Conservation (phyloP, 345 rosid species). For the Draba incana region DNA sequence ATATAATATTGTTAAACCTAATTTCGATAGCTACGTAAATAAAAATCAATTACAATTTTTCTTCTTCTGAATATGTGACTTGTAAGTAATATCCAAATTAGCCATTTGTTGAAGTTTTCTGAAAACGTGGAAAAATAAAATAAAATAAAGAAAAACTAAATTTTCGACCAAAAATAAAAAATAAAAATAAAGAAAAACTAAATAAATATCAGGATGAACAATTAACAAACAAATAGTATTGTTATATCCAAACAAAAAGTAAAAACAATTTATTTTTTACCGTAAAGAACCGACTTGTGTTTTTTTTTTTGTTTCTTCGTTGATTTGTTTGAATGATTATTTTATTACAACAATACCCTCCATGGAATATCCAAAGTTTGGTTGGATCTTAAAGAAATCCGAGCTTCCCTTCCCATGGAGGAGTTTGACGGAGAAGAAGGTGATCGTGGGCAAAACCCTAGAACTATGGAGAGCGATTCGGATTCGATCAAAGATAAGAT, state of each 20-base stretch:
- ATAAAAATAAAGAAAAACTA: not conserved
- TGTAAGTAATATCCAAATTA: not conserved
- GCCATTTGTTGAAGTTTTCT: not conserved
- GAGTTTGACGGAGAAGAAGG: constrained; percentile 37
- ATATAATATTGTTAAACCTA: too few relatives aligned
- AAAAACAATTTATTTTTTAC: too few relatives aligned
- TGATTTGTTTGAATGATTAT: not conserved
- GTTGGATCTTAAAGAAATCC: constrained; percentile 17
- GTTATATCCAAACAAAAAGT: too few relatives aligned
- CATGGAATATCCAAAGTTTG: constrained; percentile 31
- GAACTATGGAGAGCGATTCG: constrained; percentile 43
- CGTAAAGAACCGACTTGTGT: constrained; percentile 4
- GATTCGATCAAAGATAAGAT: constrained; percentile 42
- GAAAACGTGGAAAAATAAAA: not conserved
- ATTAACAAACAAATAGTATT: too few relatives aligned
- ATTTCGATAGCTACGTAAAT: too few relatives aligned
- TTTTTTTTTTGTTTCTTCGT: not conserved
- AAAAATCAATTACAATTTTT: too few relatives aligned
- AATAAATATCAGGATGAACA: not conserved
- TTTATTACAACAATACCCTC: constrained; percentile 18
- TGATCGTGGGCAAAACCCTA: constrained; percentile 40
- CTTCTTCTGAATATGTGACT: too few relatives aligned
- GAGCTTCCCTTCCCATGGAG: constrained; percentile 36
- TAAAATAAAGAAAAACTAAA: too few relatives aligned
- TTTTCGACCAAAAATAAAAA: not conserved